Evolutionary conservation across 1,284 basidiomycete genomes (phyloP).

Genomic region (Exobasidium rhododendri): DNA sequence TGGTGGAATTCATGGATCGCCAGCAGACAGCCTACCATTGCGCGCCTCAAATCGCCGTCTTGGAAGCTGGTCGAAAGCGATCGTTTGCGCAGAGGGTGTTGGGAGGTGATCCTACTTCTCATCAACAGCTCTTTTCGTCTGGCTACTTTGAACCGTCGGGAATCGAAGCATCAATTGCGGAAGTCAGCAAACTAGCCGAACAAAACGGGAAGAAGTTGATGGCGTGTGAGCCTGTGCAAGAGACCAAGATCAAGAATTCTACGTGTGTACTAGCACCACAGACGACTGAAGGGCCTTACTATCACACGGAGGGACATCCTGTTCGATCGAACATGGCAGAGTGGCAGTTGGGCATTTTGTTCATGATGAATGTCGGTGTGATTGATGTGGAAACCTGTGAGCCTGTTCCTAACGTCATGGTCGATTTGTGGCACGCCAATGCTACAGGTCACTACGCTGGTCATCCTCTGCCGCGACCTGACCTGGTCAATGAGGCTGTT

Average conservation of each 20-base stretch:
- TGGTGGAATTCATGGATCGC: conserved; percentile 44
- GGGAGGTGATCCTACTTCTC: conserved; percentile 40
- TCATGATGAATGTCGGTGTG: conserved; percentile 67
- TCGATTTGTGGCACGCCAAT: conserved; percentile 66
- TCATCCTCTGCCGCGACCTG: conserved; percentile 56
- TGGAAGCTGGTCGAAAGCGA: conserved; percentile 50
- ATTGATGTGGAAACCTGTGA: conserved; percentile 72
- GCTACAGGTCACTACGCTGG: conserved; percentile 57
- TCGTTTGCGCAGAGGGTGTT: conserved; percentile 46
- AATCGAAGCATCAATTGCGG: conserved; percentile 19
- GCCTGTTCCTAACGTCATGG: conserved; percentile 66
- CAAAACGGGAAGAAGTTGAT: conserved; percentile 44
- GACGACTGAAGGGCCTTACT: conserved; percentile 59
- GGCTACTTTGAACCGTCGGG: conserved; percentile 46
- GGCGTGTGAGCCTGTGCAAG: conserved; percentile 46
- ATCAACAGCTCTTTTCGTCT: conserved; percentile 55
- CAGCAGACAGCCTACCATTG: conserved; percentile 56
- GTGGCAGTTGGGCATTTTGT: conserved; percentile 60
- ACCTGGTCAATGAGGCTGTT: conserved; percentile 54
- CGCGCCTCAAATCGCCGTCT: conserved; percentile 54
- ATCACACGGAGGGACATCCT: conserved; percentile 58
- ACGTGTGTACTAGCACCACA: conserved; percentile 57
- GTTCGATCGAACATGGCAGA: conserved; percentile 62
- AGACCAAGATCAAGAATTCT: conserved; percentile 53
- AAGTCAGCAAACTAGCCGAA: conserved; percentile 20